phyloP scores from a whole-genome alignment of 768 basidiomycete genomes.

The Lyophyllum shimeji region DNA sequence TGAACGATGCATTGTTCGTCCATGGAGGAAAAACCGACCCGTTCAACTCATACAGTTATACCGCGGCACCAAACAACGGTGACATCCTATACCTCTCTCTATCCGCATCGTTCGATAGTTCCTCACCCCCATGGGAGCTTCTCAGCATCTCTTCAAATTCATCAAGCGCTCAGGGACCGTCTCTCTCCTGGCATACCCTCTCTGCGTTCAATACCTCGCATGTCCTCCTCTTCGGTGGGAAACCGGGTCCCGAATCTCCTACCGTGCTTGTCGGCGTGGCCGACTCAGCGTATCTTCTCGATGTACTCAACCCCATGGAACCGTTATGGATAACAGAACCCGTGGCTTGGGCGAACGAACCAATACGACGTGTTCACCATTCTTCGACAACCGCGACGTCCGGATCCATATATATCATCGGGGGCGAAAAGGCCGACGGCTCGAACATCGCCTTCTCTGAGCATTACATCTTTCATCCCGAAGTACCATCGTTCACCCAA shows the following conservation, averaged over 20 bases:
- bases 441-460: conserved; percentile 64
- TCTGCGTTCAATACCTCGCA: conserved; percentile 58
- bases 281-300: conserved; percentile 66
- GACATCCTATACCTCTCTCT: conserved; percentile 74
- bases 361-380: conserved; percentile 77
- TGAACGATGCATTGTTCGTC: conserved; percentile 62
- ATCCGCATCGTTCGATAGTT: conserved; percentile 52
- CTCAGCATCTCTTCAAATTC: conserved; percentile 46
- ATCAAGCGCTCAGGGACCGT: conserved; percentile 51
- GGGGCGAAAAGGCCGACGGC: conserved; percentile 82
- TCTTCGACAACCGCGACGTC: conserved; percentile 47
- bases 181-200: conserved; percentile 79
- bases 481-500: conserved; percentile 46
- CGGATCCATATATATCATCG: conserved; percentile 68
- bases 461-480: conserved; percentile 62
- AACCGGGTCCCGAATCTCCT: conserved; percentile 58
- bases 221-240: conserved; percentile 74
- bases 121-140: conserved; percentile 69
- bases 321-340: conserved; percentile 51
- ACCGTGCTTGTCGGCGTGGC: conserved; percentile 47
- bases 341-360: conserved; percentile 60
- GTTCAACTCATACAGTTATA: conserved; percentile 67
- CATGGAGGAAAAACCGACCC: conserved; percentile 83
- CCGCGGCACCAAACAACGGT: conserved; percentile 68
- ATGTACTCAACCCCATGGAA: conserved; percentile 33